Evolutionary conservation across 345 rosid genomes (phyloP).

Genomic region (Euphorbia lathyris): DNA sequence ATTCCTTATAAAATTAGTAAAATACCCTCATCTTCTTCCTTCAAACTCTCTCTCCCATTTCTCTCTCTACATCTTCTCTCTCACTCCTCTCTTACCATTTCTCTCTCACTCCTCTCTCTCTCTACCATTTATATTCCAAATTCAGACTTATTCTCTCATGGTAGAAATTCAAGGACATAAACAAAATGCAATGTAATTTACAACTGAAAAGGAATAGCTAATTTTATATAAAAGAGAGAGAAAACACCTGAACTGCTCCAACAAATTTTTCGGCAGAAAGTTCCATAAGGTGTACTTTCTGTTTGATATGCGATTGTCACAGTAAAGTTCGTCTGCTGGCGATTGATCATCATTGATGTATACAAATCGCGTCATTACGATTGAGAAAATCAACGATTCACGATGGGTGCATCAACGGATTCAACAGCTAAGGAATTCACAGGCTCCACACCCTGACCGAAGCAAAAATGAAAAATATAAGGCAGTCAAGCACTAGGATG

Average conservation of each 20-base stretch:
- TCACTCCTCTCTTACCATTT: no score
- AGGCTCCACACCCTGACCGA: not conserved
- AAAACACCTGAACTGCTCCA: slow-evolving; percentile 99
- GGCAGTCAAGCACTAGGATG: not conserved
- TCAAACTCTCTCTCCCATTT: no score
- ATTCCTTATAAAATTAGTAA: no score
- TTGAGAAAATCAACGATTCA: no score
- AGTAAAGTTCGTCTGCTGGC: slow-evolving; percentile 52
- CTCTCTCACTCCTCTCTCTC: no score
- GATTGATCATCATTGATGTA: slow-evolving; percentile 83
- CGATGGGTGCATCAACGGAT: not conserved
- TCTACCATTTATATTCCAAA: no score
- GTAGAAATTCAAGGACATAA: no score
- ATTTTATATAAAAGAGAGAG: not conserved
- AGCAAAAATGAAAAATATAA: not conserved
- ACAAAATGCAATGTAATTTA: not conserved
- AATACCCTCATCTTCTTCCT: no score
- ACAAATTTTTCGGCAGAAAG: slow-evolving; percentile 85
- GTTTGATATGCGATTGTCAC: slow-evolving; percentile 87
- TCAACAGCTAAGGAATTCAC: not conserved
- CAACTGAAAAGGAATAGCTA: not conserved
- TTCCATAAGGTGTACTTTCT: slow-evolving; percentile 81
- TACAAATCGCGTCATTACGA: slow-evolving; percentile 78
- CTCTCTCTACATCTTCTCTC: no score
- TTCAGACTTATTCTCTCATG: no score